Percentiles rank a stretch among this genome's conserved stretches.
Evolutionary conservation across 2,329 filamentous ascomycete genomes (phyloP).

Genomic region (Epichloe hybrida): DNA sequence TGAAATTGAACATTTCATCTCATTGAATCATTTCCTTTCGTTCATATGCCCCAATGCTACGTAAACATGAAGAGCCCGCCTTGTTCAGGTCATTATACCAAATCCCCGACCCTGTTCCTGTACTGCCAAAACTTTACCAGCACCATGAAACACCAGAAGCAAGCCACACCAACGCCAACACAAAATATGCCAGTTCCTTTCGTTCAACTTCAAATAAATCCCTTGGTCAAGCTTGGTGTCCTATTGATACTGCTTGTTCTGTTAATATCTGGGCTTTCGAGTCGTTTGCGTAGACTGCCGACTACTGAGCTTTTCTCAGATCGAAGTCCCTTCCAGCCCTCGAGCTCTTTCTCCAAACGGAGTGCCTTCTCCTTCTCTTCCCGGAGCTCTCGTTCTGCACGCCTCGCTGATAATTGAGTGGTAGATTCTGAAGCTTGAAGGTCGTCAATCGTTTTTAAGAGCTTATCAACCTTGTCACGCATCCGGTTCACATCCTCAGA

Average conservation of each 20-base stretch:
- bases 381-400: slow-evolving; percentile 78
- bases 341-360: slow-evolving; percentile 76
- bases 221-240: slow-evolving; percentile 59
- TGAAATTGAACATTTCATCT: neutral
- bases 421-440: slow-evolving; percentile 77
- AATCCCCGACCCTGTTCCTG: neutral
- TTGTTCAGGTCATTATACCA: slow-evolving; percentile 4
- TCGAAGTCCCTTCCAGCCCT: slow-evolving; percentile 66
- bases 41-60: slow-evolving; percentile 6
- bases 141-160: neutral
- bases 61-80: slow-evolving; percentile 5
- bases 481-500: slow-evolving; percentile 73
- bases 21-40: slow-evolving; percentile 7
- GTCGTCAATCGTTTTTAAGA: slow-evolving; percentile 85
- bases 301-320: slow-evolving; percentile 44
- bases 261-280: slow-evolving; percentile 36
- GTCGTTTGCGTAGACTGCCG: slow-evolving; percentile 25
- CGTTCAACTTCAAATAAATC: slow-evolving; percentile 31
- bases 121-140: neutral
- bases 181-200: neutral
- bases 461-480: slow-evolving; percentile 80
- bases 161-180: neutral
- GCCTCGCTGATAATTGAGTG: slow-evolving; percentile 66
- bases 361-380: slow-evolving; percentile 76
- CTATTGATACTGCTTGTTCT: slow-evolving; percentile 53